Base-by-base conservation (phyloP, 768 basidiomycete species). In the Lentinula edodes region DNA sequence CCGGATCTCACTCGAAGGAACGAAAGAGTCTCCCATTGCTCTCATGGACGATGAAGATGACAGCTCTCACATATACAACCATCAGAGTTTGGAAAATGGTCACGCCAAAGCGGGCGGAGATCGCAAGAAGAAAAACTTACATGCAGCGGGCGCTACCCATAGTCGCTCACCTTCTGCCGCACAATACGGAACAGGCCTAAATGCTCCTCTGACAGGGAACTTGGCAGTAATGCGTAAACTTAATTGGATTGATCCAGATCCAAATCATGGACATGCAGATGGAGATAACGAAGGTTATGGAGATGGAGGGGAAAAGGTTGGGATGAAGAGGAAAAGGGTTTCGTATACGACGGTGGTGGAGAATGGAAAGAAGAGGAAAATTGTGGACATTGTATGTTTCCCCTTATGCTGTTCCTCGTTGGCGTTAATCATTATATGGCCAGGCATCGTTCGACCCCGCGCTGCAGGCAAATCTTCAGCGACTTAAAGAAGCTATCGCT, bases 371-470 rank as follows among this genome's bases (percentile, higher is more conserved):
- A 85, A 86, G 77, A 78, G 87, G 65, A 89, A 86, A 70, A 74
- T 86, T 28, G 83, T 89, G 20, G 87, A 90, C 63, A 73, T 88
- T 65, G 87, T 86, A 67, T 50, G 80, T 76, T 34, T 41, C n/a
- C 62, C 48, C 56, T n/a, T 43, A n/a, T 48, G 8, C 62, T 4
- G 15, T 51, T 62, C 32, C 18, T 28, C 61, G 13, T 35, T 0
- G 13, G 55, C 12, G 12, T 38, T 60, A 23, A 32, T 57, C 45
- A n/a, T 41, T 36, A 28, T 32, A 15, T 61, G 23, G 32, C 13
- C 62, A 89, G 86, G 76, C 79, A 15, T 81, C 84, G 34, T 94
- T 94, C 77, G 85, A 90, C 62, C 82, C 87, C 0, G 85, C 87
- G 10, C 74, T 95, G 28, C 85, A 91, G 64, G 75, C 70, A 0